Evolutionary conservation across 1,284 basidiomycete species (phyloP).

Genomic region (Ceratobasidium sp.): DNA sequence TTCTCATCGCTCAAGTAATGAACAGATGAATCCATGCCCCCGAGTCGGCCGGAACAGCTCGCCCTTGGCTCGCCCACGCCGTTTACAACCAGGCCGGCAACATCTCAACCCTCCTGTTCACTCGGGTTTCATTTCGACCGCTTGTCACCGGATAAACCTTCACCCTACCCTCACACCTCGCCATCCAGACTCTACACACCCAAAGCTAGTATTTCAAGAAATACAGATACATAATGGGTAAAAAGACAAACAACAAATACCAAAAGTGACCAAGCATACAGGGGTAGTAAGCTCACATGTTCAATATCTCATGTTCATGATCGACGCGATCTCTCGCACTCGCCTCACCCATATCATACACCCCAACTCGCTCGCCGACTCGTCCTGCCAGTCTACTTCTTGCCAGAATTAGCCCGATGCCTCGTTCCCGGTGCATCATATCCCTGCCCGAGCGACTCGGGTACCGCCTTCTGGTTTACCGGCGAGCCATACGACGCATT

Average conservation of each 20-base stretch:
- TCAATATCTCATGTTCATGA: too few species aligned
- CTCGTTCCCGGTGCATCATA: constrained; percentile 25
- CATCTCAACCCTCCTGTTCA: constrained; percentile 1
- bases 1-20: background rate
- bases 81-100: background rate
- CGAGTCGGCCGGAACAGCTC: background rate
- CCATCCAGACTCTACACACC: constrained; percentile 6
- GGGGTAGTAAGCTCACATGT: background rate
- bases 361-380: too few species aligned
- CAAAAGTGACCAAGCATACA: background rate
- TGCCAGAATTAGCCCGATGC: constrained; percentile 11
- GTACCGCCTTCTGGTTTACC: constrained; percentile 24
- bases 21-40: background rate
- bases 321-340: too few species aligned
- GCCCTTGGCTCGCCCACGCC: background rate
- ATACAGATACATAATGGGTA: constrained; percentile 2
- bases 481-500: constrained; percentile 32
- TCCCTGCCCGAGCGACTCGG: constrained; percentile 10
- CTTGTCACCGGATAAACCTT: constrained; percentile 4
- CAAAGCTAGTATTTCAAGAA: constrained; percentile 11
- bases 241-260: background rate
- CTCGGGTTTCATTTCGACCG: background rate
- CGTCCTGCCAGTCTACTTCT: constrained; percentile 13
- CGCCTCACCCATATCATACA: too few species aligned
- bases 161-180: background rate